Evolutionary conservation across 306 rosid species (phyloP), one percentile per base, ranked within the genome.

Genomic region (Castanopsis chinensis): DNA sequence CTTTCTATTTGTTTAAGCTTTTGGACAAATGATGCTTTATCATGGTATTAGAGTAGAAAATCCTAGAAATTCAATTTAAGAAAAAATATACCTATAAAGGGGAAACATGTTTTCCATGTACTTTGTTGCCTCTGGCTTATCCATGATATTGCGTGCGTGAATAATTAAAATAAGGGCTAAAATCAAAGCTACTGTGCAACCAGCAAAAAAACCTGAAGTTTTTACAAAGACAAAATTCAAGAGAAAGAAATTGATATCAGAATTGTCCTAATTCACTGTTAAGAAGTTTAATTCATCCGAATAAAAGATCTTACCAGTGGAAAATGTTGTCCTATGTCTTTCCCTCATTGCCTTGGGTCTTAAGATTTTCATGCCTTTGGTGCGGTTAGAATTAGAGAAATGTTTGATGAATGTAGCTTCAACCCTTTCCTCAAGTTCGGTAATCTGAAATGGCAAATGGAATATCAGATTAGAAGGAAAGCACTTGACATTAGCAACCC

Each of bases 101-200:
- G 97, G 97, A 77, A 92, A 90, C 90, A 92, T 71, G 81, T 77
- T 87, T 17, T 90, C 89, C 94, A 92, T 90, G 80, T 92, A 90
- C 74, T 82, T 41, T 0, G 71, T 57, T 21, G 72, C 57, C n/a
- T 85, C 92, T 10, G 18, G 8, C 49, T 68, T 21, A 23, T 83
- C 63, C 76, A 85, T 19, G 76, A 90, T 69, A n/a, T 86, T 79
- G 0, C 84, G 88, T 1, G 88, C 67, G 21, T 76, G 91, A 3
- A 81, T 63, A 57, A 89, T 75, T 68, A 89, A 73, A 83, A 86
- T 51, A 49, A 92, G 89, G 8, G 97, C 90, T 14, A 88, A 32
- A 3, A 76, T 49, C 52, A 92, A 83, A 73, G 97, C 87, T 51
- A 72, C 69, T 56, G 86, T 23, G 88, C 97, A 90, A 21, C 97